A percentile compares a stretch with the other conserved stretches of the same genome.
Conservation (phyloP, 345 rosid genomes). For the Syzygium jambos region DNA sequence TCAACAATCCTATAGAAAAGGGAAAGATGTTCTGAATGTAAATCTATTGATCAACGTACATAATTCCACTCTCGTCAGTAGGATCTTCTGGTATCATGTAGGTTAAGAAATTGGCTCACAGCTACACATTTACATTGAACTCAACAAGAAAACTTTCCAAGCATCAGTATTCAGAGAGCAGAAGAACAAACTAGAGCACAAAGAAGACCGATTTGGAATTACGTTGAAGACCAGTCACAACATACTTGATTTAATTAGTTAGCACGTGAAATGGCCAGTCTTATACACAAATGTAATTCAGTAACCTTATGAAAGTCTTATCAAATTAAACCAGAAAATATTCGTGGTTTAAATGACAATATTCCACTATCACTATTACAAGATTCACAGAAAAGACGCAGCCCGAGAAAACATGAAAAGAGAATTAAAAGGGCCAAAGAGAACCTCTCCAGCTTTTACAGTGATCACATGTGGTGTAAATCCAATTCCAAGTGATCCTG, state of each 20-base stretch:
- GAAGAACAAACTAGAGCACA: background rate
- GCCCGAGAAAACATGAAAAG: background rate
- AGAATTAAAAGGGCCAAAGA: background rate
- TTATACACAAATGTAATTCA: background rate
- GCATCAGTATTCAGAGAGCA: background rate
- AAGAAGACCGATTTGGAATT: background rate
- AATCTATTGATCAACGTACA: background rate
- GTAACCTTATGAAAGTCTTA: background rate
- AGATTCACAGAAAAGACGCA: background rate
- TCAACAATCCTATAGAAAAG: background rate
- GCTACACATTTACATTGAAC: background rate
- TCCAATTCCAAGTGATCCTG: constrained; percentile 49
- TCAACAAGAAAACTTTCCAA: background rate
- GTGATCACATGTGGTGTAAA: constrained; percentile 56
- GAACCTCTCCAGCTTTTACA: constrained; percentile 69
- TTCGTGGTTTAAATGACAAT: background rate
- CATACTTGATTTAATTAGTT: background rate
- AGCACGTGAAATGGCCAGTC: background rate
- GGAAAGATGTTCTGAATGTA: background rate
- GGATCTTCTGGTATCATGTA: background rate
- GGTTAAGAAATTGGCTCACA: background rate
- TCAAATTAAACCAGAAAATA: background rate
- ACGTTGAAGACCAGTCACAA: background rate
- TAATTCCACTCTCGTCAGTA: background rate
- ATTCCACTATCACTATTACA: background rate